Evolutionary conservation across 139 green algal species (phyloP), one percentile per base, ranked within the genome.

Genomic region (Eudorina sp.): DNA sequence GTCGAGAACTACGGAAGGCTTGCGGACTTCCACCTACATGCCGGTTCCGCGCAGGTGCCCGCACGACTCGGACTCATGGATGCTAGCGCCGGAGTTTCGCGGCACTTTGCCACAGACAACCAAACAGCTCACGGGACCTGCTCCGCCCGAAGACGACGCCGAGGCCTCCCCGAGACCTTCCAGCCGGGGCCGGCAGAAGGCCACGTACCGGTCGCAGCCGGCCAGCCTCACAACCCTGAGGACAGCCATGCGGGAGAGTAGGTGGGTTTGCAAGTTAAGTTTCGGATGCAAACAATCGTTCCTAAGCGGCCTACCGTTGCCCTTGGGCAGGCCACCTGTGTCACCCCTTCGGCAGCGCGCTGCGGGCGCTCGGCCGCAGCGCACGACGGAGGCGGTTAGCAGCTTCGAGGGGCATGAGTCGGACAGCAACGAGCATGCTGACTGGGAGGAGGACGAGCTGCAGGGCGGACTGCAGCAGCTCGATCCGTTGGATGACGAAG

Each of bases 31-130:
- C n/a, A n/a, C 48, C 48, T 55, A 55, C 48, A 9, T 55, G 48
- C 9, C 48, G 48, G 48, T 9, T 9, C 62, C 23, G 36, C 70
- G 40, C 38, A 79, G 70, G 27, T 79, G 70, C 19, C 70, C 70
- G 23, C 70, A 79, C 19, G 70, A 79, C 40, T 53, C 70, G 1
- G 70, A 79, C 34, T 79, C 70, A 41, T 79, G 70, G 70, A 79
- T 79, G 70, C 41, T 79, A 36, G 70, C 70, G 23, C 70, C 70
- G 7, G 70, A 79, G 40, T 79, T 79, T 55, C 55, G 40, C 38
- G 18, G 55, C 40, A 34, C 70, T 2, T 23, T 53, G 21, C 70
- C 70, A 7, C 70, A 79, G 27, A 79, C 70, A 9, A 79, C 70
- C 19, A 40, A 40, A 34, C 70, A 79, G 23, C 31, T 46, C 38